A percentile compares a stretch with the other conserved stretches of the same genome.
Conservation (phyloP, 2,329 filamentous ascomycete genomes). For the Daldinia eschscholtzii region DNA sequence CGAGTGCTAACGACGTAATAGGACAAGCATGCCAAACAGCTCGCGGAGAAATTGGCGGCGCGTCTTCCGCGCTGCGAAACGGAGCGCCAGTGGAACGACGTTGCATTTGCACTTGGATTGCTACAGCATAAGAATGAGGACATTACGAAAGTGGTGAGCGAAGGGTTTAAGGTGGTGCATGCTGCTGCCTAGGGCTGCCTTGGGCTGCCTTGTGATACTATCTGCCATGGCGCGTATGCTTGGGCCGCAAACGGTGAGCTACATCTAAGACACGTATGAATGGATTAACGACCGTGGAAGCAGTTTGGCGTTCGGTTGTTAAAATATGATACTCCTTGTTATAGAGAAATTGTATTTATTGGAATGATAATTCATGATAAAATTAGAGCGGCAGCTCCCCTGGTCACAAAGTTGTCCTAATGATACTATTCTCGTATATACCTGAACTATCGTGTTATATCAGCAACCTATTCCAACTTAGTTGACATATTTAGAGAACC, state of each 20-base stretch:
- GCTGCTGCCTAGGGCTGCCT: conserved; percentile 65
- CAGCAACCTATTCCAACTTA: neutral
- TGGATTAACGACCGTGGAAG: conserved; percentile 11
- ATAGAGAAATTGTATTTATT: neutral
- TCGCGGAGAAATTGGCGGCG: conserved; percentile 92
- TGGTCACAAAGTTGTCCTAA: neutral
- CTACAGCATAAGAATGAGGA: conserved; percentile 95
- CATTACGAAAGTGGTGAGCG: conserved; percentile 79
- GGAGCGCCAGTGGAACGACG: conserved; percentile 97
- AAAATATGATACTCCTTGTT: conserved; percentile 1
- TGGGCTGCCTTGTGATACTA: neutral
- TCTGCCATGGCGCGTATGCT: neutral
- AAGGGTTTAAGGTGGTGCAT: conserved; percentile 81
- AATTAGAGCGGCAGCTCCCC: neutral
- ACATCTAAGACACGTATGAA: conserved; percentile 14
- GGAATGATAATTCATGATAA: conserved; percentile 3
- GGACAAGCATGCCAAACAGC: conserved; percentile 97
- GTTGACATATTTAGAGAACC: no score
- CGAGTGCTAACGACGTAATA: conserved; percentile 55
- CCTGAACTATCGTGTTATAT: neutral
- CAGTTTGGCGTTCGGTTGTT: conserved; percentile 26
- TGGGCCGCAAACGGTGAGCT: conserved; percentile 11
- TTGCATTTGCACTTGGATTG: conserved; percentile 89
- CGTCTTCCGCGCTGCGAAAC: conserved; percentile 87
- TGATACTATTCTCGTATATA: neutral